Percentiles rank a stretch among this genome's conserved stretches.
phyloP scores from a whole-genome alignment of 2,329 filamentous ascomycete genomes.

The Chaetoscypha palmicola region DNA sequence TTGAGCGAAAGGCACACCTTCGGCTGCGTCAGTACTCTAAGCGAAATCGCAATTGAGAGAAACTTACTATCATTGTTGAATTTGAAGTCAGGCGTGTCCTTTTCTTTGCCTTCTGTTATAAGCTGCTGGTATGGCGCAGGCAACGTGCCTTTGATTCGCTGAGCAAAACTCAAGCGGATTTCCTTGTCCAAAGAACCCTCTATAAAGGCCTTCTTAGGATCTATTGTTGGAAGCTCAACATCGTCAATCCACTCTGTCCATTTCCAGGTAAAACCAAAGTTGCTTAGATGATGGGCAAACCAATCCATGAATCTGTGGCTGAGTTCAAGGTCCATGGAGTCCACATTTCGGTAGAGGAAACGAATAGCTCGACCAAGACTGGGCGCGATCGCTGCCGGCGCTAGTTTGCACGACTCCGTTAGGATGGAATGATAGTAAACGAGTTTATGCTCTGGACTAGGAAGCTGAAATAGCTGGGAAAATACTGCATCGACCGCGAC shows the following conservation, averaged over 20 bases:
- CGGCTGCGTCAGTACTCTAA: slow-evolving; percentile 14
- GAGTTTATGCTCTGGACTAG: slow-evolving; percentile 81
- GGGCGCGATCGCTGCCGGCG: slow-evolving; percentile 91
- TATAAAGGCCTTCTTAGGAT: slow-evolving; percentile 92
- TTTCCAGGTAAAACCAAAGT: slow-evolving; percentile 99
- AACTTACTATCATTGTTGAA: slow-evolving; percentile 66
- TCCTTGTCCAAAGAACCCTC: slow-evolving; percentile 89
- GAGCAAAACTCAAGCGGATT: slow-evolving; percentile 90
- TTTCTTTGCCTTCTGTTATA: slow-evolving; percentile 82
- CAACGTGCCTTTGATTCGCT: slow-evolving; percentile 89
- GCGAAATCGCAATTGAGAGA: neutral
- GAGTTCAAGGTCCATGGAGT: slow-evolving; percentile 80
- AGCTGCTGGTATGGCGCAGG: slow-evolving; percentile 75
- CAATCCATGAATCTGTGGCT: slow-evolving; percentile 87
- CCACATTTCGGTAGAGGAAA: slow-evolving; percentile 76
- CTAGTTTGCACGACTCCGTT: slow-evolving; percentile 92
- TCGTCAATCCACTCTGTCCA: slow-evolving; percentile 97
- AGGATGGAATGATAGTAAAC: slow-evolving; percentile 96
- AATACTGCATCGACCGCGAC: slow-evolving; percentile 97
- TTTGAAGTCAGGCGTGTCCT: slow-evolving; percentile 94
- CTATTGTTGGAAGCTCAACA: slow-evolving; percentile 64
- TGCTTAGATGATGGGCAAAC: slow-evolving; percentile 96
- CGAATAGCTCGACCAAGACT: slow-evolving; percentile 89
- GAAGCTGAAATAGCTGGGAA: slow-evolving; percentile 85
- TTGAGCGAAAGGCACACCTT: slow-evolving; percentile 71